A percentile compares a stretch with the other conserved stretches of the same genome.
phyloP scores from a whole-genome alignment of 164 flowering plant species.

The Dillenia turbinata region DNA sequence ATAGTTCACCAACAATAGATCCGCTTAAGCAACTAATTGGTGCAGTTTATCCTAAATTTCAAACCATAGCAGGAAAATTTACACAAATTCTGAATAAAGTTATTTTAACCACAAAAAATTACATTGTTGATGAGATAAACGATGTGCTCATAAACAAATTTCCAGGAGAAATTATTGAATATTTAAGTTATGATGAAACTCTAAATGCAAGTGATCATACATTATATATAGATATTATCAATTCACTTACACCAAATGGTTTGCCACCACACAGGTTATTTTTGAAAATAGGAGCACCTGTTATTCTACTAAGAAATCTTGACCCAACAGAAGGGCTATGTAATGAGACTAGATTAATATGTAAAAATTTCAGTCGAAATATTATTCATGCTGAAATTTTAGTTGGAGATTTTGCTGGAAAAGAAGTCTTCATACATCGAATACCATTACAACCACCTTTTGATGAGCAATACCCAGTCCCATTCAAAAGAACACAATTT shows the following conservation, averaged over 20 bases:
- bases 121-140: slow-evolving; percentile 7
- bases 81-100: not conserved
- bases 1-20: not conserved
- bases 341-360: slow-evolving; percentile 14
- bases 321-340: slow-evolving; percentile 11
- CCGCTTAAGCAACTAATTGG: not conserved
- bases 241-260: not conserved
- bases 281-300: slow-evolving; percentile 5
- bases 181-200: not conserved
- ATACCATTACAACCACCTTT: slow-evolving; percentile 1
- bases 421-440: slow-evolving; percentile 4
- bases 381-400: slow-evolving; percentile 15
- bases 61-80: not conserved
- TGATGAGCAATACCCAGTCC: too few species aligned
- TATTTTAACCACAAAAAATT: slow-evolving; percentile 1
- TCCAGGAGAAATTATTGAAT: not conserved
- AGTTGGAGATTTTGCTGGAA: not conserved
- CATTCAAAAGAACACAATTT: not conserved
- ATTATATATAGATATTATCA: not conserved
- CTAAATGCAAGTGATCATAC: not conserved
- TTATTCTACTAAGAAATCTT: slow-evolving; percentile 10
- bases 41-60: not conserved
- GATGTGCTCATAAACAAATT: slow-evolving; percentile 3
- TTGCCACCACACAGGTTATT: slow-evolving; percentile 7
- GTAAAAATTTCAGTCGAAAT: not conserved